Base-by-base conservation (phyloP, 129 eudicot genomes). In the Artemisia tridentata region DNA sequence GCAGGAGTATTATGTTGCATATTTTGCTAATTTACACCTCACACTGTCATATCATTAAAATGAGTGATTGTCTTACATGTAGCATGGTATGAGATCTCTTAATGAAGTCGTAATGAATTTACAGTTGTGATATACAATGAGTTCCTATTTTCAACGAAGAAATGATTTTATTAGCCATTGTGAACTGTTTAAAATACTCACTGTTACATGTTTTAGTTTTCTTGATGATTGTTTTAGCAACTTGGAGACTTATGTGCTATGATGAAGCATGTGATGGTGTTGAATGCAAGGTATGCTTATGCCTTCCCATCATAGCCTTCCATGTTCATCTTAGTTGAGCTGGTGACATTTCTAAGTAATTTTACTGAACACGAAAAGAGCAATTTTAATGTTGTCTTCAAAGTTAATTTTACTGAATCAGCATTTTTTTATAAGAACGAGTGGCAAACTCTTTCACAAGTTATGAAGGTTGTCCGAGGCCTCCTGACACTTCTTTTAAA, bases 91-190 rank as follows among this genome's bases (percentile, higher is more conserved):
- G 47, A 48, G 14, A 18, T 57, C n/a, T 15, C 20, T 71, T 19
- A 70, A 70, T 55, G 27, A 52, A 61, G 56, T 71, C 27, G 12
- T 65, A 20, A 57, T 25, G 9, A 56, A 70, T 8, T 20, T 41
- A 6, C 10, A 58, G 41, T 13, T 71, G 25, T 57, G 19, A 25
- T 49, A 27, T 23, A 56, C 12, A 13, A 3, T 0, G 54, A 19
- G 65, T 56, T 70, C 15, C 23, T 9, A 70, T 55, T 3, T 19
- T 38, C 2, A 6, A 34, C 10, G 10, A 67, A 48, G 0, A 13
- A 55, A 45, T 13, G 60, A 48, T n/a, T 72, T 72, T 23, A 15
- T 21, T 15, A 71, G 25, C 67, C 15, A 59, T 25, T 41, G 72
- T 34, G 2, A 34, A 0, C 43, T 34, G 43, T 34, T 34, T 7